Conservation (phyloP, 768 basidiomycete species). For the Hygrocybe coccinea region DNA sequence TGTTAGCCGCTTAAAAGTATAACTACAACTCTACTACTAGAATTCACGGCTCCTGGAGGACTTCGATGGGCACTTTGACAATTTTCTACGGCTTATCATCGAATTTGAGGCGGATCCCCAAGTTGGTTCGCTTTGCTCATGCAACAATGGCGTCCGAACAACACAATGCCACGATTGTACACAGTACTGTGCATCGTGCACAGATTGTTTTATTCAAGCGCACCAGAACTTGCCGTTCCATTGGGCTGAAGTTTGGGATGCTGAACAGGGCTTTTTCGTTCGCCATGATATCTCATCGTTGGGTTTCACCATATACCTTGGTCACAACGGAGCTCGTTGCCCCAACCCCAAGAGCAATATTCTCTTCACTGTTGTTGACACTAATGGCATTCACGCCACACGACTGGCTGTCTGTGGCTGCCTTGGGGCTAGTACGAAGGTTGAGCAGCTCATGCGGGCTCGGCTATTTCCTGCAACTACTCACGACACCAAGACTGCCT, state of each 20-base stretch:
- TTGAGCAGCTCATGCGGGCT: conserved; percentile 16
- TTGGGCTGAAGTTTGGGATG: background rate
- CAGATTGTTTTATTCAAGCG: background rate
- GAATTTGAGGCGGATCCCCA: background rate
- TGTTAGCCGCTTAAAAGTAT: background rate
- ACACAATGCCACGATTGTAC: background rate
- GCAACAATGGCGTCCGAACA: background rate
- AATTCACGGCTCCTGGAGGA: background rate
- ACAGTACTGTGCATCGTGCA: background rate
- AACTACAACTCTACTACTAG: background rate
- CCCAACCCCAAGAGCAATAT: background rate
- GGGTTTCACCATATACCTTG: background rate
- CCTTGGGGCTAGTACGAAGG: conserved; percentile 5
- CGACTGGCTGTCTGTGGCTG: conserved; percentile 24
- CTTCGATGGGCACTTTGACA: background rate
- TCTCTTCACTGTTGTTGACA: conserved; percentile 20
- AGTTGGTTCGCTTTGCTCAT: background rate
- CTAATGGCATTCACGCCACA: conserved; percentile 22
- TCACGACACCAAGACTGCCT: conserved; percentile 14
- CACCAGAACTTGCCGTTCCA: background rate
- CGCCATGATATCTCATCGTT: background rate
- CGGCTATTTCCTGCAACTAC: conserved; percentile 20
- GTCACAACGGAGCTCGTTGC: background rate
- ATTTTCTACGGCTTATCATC: background rate
- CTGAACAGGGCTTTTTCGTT: background rate